Evolutionary conservation across 768 basidiomycete species (phyloP), one percentile per base, ranked within the genome.

Genomic region (Gloeophyllum trabeum): DNA sequence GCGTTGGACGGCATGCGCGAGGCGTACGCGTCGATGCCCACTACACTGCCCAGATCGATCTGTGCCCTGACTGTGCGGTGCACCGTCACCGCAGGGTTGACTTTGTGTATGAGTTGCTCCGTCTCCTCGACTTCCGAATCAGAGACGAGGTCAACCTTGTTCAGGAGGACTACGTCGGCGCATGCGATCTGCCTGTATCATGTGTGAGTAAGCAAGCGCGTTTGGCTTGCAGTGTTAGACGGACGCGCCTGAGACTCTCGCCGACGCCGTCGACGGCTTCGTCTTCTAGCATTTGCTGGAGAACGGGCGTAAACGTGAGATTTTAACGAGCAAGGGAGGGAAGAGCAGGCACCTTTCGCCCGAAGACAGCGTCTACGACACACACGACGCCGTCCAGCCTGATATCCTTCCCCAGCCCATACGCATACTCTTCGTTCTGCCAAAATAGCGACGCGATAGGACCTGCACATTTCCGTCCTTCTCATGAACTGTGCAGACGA

Each of bases 321-420:
- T n/a, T 14, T n/a, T 6, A 13, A 16, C 5, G 7, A 19, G 23
- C 32, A 41, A 18, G 22, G 36, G 36, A n/a, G 28, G 10, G 7
- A 30, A 30, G 28, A 13, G n/a, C 7, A 21, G 16, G 4, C 37
- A 78, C 79, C 62, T 75, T 62, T 34, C 62, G 55, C 0, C 88
- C 87, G 60, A 91, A 94, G 14, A 83, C 73, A 4, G 84, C 87
- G 54, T 96, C 93, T 0, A 96, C 85, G 10, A 98, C 85, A 48
- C 89, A 92, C 5, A 96, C 77, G 0, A 98, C 89, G 6, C 90
- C 89, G 54, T 98, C 94, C 1, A 89, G 67, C 6, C 70, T 60
- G 43, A 89, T 88, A 49, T 87, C 78, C 30, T 63, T 70, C 2
- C 79, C 78, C 0, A 83, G 66, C 0, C 82, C 84, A 18, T 54